A percentile compares a stretch with the other conserved stretches of the same genome.
Conservation (phyloP, 495 filamentous ascomycete genomes). For the Penicillium parvum region DNA sequence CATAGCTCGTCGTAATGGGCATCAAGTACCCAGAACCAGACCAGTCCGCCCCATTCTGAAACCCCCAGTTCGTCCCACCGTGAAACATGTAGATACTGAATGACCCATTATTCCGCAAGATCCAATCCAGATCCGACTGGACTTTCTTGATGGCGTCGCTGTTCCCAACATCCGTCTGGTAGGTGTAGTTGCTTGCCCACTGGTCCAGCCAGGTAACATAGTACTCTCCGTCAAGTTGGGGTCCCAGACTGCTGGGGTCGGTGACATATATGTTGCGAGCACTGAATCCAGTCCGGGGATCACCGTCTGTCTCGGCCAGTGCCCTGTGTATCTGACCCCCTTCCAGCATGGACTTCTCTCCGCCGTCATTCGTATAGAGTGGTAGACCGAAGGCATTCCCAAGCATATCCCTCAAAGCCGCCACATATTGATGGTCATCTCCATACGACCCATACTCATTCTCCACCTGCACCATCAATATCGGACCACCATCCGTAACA, state of each 20-base stretch:
- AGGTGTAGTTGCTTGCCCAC: constrained; percentile 32
- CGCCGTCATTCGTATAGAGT: constrained; percentile 47
- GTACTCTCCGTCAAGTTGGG: constrained; percentile 44
- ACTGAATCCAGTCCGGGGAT: constrained; percentile 36
- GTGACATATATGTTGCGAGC: constrained; percentile 37
- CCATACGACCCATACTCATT: constrained; percentile 49
- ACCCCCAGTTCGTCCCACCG: constrained; percentile 45
- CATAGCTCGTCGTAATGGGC: constrained; percentile 42
- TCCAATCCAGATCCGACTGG: constrained; percentile 34
- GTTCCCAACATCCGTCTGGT: constrained; percentile 24
- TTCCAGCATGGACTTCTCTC: constrained; percentile 31
- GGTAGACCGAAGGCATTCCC: constrained; percentile 31
- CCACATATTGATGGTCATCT: constrained; percentile 35
- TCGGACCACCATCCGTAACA: constrained; percentile 37
- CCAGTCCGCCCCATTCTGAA: constrained; percentile 43
- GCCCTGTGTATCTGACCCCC: constrained; percentile 39
- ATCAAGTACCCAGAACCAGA: constrained; percentile 28
- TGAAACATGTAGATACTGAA: constrained; percentile 50
- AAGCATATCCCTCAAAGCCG: constrained; percentile 34
- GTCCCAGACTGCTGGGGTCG: constrained; percentile 35
- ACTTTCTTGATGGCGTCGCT: constrained; percentile 4
- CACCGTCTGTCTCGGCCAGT: constrained; percentile 42
- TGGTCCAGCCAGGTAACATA: constrained; percentile 36
- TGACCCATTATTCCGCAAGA: constrained; percentile 35
- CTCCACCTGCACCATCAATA: constrained; percentile 47